Base-by-base conservation (phyloP, 352 stramenopile genomes). In the Phytophthora aleatoria region DNA sequence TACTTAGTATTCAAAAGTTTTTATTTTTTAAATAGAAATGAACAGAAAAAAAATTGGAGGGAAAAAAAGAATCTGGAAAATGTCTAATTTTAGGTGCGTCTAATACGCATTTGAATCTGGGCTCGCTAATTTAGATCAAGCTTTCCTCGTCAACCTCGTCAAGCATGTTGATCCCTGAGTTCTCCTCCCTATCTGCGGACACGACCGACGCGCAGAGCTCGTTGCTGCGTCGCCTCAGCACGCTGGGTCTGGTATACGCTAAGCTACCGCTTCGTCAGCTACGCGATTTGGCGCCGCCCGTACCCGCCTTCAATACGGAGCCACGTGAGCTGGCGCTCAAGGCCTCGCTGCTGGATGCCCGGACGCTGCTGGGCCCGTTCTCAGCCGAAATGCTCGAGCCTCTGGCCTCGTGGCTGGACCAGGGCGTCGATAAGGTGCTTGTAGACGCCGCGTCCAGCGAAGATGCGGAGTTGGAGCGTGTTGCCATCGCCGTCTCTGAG, bases 311-410 rank as follows among this genome's bases (percentile, higher is more conserved):
- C 45, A 61, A 72, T 31, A 50, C 45, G n/a, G 73, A 87, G 45
- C 50, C 58, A 15, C 56, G 48, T 3, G 65, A 69, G 15, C 26
- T 77, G 35, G 62, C 57, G 12, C 69, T 86, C 47, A 87, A 89
- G 57, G 33, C 48, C 3, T 68, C 76, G 35, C 59, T 92, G 31
- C 42, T 86, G 28, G 67, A 73, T n/a, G 57, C 69, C n/a, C 73
- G 83, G 16, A 59, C 78, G 42, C 52, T 92, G 33, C 57, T 91
- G 3, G 87, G 87, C 26, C 84, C 84, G 12, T 95, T 95, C 58
- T 50, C 63, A 1, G 47, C 64, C 26, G 69, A 79, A 9, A 91
- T 87, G 73, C 77, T 92, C 15, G 81, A 85, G 9, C 48, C 54
- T 5, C 63, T 88, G 2, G 71, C 77, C 48, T 62, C 48, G 33